phyloP scores from a whole-genome alignment of 2,329 filamentous ascomycete species.

The Beauveria sp. region DNA sequence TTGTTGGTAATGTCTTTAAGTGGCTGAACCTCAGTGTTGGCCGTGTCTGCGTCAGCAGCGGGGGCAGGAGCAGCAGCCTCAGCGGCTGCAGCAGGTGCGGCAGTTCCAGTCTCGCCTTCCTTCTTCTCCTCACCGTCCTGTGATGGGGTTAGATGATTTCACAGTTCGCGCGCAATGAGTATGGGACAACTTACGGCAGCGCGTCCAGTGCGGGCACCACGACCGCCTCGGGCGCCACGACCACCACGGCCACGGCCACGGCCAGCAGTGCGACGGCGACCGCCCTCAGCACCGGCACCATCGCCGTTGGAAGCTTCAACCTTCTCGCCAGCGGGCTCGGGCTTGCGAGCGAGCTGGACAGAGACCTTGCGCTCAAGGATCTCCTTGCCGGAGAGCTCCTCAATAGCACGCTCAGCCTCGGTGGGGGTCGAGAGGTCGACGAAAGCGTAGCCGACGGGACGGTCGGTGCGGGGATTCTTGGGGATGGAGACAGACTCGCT shows the following conservation, averaged over 20 bases:
- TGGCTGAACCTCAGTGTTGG: constrained; percentile 46
- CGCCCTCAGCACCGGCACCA: constrained; percentile 59
- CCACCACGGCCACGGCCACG: constrained; percentile 63
- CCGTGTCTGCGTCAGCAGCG: constrained; percentile 38
- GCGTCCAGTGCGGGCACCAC: constrained; percentile 41
- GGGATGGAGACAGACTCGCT: constrained; percentile 99
- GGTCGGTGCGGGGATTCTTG: constrained; percentile 97
- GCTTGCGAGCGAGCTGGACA: constrained; percentile 96
- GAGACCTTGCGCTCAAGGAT: constrained; percentile 98
- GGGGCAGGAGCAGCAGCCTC: constrained; percentile 19
- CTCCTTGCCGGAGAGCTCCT: constrained; percentile 92
- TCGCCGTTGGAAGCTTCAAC: constrained; percentile 68
- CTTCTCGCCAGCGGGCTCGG: constrained; percentile 76
- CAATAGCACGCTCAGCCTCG: constrained; percentile 92
- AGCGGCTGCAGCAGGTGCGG: constrained; percentile 37
- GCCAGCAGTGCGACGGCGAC: constrained; percentile 54
- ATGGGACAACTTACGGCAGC: constrained; percentile 32
- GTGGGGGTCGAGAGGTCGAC: constrained; percentile 92
- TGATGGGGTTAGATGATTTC: neutral
- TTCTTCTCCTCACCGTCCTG: constrained; percentile 37
- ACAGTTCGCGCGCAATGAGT: neutral
- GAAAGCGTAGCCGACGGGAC: constrained; percentile 97
- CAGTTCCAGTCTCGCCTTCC: constrained; percentile 35
- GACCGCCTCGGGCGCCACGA: constrained; percentile 57
- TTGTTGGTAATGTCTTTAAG: constrained; percentile 56